These are phyloP conservation scores for Stipa capillata DNA, from an alignment of 176 grass and related monocot species.

Conservation along the genomic window DNA sequence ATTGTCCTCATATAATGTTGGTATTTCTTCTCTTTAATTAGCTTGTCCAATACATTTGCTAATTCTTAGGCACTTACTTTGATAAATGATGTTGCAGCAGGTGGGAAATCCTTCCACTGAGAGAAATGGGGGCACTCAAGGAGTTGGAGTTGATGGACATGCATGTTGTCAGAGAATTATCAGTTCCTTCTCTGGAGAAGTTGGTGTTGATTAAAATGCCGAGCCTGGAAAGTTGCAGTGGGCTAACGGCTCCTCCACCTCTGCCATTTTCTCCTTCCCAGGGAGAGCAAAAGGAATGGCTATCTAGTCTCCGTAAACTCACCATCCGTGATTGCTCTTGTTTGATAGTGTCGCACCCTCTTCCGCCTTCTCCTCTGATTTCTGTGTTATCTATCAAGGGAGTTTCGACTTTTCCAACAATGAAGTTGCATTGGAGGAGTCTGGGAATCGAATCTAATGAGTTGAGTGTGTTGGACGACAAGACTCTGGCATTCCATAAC, in stretches of 20 bases:
- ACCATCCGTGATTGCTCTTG: conserved; percentile 3
- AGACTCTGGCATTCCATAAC: background rate
- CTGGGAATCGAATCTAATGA: background rate
- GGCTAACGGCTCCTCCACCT: background rate
- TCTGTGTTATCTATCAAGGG: background rate
- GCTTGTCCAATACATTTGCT: background rate
- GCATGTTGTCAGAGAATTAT: background rate
- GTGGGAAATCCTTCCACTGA: background rate
- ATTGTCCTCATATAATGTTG: conserved; percentile 10
- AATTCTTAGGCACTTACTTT: background rate
- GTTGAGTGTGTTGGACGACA: background rate
- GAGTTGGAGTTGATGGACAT: conserved; percentile 28
- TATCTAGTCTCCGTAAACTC: background rate
- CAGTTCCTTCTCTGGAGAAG: conserved; percentile 12
- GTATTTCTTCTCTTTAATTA: background rate
- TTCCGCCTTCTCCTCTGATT: background rate
- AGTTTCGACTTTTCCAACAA: background rate
- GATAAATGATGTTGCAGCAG: background rate
- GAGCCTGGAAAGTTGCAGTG: conserved; percentile 17
- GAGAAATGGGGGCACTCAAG: background rate
- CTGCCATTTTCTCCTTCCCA: background rate
- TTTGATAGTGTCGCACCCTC: background rate
- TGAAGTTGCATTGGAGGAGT: fast-evolving
- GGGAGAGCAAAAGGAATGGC: background rate
- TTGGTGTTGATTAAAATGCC: conserved; percentile 12